A percentile compares a stretch with the other conserved stretches of the same genome.
Conservation (phyloP, 1,284 basidiomycete species). For the Thelephora terrestris region DNA sequence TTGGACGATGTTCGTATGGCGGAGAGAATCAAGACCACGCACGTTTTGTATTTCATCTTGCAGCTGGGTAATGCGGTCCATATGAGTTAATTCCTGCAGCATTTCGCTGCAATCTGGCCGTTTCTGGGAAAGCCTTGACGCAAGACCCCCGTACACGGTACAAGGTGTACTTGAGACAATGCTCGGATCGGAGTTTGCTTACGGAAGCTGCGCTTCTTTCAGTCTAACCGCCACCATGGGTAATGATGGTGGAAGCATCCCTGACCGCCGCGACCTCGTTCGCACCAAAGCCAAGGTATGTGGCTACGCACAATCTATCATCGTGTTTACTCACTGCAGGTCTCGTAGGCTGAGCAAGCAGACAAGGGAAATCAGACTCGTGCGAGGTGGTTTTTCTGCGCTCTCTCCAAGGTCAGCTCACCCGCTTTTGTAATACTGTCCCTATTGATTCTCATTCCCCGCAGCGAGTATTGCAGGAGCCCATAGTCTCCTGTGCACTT, state of each 20-base stretch:
- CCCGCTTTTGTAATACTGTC: not conserved
- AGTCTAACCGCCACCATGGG: slow-evolving; percentile 39
- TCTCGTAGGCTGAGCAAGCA: slow-evolving; percentile 57
- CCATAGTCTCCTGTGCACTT: slow-evolving; percentile 80
- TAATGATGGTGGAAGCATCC: slow-evolving; percentile 82
- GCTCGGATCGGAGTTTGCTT: not conserved
- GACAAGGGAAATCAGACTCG: slow-evolving; percentile 80
- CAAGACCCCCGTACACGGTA: not conserved
- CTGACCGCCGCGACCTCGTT: slow-evolving; percentile 74
- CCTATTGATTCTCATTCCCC: slow-evolving; percentile 5
- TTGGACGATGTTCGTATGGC: not conserved
- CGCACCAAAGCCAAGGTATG: slow-evolving; percentile 59
- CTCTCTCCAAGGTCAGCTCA: slow-evolving; percentile 73
- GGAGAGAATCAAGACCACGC: slow-evolving; percentile 10
- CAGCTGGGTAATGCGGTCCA: slow-evolving; percentile 83
- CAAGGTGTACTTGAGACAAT: slow-evolving; percentile 8
- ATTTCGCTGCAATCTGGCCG: slow-evolving; percentile 40
- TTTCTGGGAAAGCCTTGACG: too few relatives aligned
- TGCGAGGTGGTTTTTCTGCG: slow-evolving; percentile 87
- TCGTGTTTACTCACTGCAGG: slow-evolving; percentile 2
- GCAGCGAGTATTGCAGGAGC: slow-evolving; percentile 74
- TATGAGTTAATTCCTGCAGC: slow-evolving; percentile 80
- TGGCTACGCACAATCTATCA: slow-evolving; percentile 1
- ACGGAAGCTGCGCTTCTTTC: not conserved
- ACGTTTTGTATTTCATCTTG: slow-evolving; percentile 83